These are phyloP conservation scores for Mollisiaceae sp. DNA, from an alignment of 2,329 filamentous ascomycete genomes.

Conservation along the genomic window DNA sequence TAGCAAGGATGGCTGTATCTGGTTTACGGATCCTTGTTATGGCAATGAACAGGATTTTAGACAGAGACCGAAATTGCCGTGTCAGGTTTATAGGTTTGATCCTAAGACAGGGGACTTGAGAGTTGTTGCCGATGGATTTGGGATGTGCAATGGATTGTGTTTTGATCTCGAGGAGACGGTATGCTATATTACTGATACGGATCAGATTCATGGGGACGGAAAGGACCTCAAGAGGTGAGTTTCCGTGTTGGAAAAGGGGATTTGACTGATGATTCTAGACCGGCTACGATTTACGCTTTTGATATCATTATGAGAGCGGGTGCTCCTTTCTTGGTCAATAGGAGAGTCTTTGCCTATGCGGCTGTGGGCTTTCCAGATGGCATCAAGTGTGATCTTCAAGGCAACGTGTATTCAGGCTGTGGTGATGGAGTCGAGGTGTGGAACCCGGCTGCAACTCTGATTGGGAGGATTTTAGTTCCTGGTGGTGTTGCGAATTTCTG, in stretches of 20 bases:
- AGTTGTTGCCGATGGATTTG: constrained; percentile 54
- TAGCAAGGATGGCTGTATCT: constrained; percentile 49
- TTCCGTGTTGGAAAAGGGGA: not conserved
- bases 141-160: constrained; percentile 46
- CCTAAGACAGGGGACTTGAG: constrained; percentile 48
- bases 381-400: constrained; percentile 57
- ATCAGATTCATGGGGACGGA: constrained; percentile 41
- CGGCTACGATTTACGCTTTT: constrained; percentile 52
- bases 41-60: constrained; percentile 53
- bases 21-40: constrained; percentile 55
- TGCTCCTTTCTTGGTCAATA: constrained; percentile 52
- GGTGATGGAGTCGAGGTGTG: constrained; percentile 57
- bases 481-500: constrained; percentile 54
- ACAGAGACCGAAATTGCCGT: constrained; percentile 50
- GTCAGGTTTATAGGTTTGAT: constrained; percentile 55
- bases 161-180: constrained; percentile 45
- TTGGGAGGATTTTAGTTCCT: constrained; percentile 50
- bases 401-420: constrained; percentile 59
- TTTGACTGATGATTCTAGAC: constrained; percentile 22
- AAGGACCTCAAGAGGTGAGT: constrained; percentile 41
- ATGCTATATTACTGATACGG: constrained; percentile 52
- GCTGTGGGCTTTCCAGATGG: constrained; percentile 51
- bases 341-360: constrained; percentile 57
- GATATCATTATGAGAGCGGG: constrained; percentile 48
- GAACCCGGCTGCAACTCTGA: constrained; percentile 49